Percentiles rank a stretch among this genome's conserved stretches.
phyloP scores from a whole-genome alignment of 2,329 filamentous ascomycete genomes.

The Fusarium fujikuroi region DNA sequence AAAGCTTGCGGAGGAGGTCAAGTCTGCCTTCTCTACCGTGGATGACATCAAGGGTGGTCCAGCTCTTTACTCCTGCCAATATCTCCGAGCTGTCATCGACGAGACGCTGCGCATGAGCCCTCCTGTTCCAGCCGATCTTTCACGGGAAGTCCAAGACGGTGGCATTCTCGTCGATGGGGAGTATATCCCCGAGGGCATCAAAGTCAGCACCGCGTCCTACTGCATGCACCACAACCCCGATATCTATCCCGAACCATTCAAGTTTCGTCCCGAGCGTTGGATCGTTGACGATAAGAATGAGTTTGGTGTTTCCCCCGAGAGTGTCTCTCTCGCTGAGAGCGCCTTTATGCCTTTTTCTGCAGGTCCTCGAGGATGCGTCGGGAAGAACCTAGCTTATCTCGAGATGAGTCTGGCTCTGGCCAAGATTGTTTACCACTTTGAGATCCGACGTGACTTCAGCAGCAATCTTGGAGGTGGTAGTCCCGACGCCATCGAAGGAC shows the following conservation, averaged over 20 bases:
- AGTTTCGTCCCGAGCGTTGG: slow-evolving; percentile 35
- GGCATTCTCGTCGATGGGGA: slow-evolving; percentile 27
- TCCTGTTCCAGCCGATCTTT: slow-evolving; percentile 29
- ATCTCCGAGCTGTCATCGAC: slow-evolving; percentile 41
- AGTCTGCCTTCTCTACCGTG: slow-evolving; percentile 5
- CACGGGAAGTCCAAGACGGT: slow-evolving; percentile 29
- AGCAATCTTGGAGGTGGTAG: slow-evolving; percentile 29
- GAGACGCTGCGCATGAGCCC: slow-evolving; percentile 41
- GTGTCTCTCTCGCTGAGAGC: slow-evolving; percentile 12
- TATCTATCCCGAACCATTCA: slow-evolving; percentile 17
- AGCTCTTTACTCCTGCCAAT: slow-evolving; percentile 30
- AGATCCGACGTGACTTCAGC: slow-evolving; percentile 11
- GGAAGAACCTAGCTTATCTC: slow-evolving; percentile 35
- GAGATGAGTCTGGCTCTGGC: slow-evolving; percentile 33
- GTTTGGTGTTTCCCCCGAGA: background rate
- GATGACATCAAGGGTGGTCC: slow-evolving; percentile 22
- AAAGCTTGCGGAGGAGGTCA: slow-evolving; percentile 23
- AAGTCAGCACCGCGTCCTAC: slow-evolving; percentile 19
- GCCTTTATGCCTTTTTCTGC: slow-evolving; percentile 26
- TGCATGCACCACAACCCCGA: slow-evolving; percentile 33
- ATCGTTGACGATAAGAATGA: slow-evolving; percentile 2
- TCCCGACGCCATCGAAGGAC: slow-evolving; percentile 7
- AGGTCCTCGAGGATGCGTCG: slow-evolving; percentile 27
- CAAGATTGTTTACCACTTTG: slow-evolving; percentile 20
- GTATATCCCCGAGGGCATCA: slow-evolving; percentile 25